Conservation (phyloP, 352 stramenopile species). For the Elongisporangium anandrum region DNA sequence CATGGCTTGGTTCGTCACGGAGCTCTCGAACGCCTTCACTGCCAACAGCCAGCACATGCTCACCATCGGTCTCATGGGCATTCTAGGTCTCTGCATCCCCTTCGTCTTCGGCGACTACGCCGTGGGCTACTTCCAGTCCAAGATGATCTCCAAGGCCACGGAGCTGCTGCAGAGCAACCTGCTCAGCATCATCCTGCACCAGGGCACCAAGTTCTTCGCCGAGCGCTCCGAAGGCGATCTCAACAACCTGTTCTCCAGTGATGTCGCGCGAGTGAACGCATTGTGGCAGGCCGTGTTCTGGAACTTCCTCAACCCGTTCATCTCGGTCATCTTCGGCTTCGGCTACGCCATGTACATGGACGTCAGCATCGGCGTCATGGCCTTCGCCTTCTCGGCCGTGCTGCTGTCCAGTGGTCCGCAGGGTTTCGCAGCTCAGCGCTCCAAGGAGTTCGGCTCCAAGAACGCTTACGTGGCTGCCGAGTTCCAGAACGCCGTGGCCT, state of each 20-base stretch:
- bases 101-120: constrained; percentile 86
- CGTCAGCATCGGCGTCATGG: constrained; percentile 77
- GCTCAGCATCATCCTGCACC: constrained; percentile 76
- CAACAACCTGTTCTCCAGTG: constrained; percentile 87
- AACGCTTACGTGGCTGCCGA: constrained; percentile 86
- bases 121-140: constrained; percentile 87
- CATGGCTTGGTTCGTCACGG: constrained; percentile 69
- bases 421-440: constrained; percentile 75
- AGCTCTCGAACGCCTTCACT: constrained; percentile 71
- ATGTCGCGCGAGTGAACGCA: constrained; percentile 80
- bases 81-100: constrained; percentile 71
- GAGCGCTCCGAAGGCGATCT: constrained; percentile 83
- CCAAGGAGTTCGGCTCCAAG: constrained; percentile 83
- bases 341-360: constrained; percentile 83
- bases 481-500: constrained; percentile 83
- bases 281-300: constrained; percentile 88
- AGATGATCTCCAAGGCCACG: constrained; percentile 88
- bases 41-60: constrained; percentile 50
- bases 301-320: constrained; percentile 81
- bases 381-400: constrained; percentile 77
- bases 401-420: constrained; percentile 79
- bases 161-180: constrained; percentile 70
- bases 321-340: constrained; percentile 81
- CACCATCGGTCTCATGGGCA: constrained; percentile 68
- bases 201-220: constrained; percentile 78